Evolutionary conservation across 768 basidiomycete species (phyloP).

Genomic region (Rubroboletus satanas): DNA sequence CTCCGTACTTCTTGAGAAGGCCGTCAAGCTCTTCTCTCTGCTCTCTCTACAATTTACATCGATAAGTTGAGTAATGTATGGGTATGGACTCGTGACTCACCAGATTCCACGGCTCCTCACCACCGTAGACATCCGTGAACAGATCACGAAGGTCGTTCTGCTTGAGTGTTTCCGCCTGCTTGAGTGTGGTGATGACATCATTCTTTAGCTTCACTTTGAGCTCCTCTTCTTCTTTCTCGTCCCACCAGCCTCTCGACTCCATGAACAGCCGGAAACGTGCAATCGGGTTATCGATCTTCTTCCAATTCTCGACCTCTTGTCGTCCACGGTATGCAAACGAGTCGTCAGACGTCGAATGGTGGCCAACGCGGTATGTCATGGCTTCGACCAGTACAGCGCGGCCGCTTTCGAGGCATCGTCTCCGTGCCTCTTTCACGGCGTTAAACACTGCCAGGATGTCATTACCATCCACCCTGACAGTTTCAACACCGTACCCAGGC

Average conservation of each 20-base stretch:
- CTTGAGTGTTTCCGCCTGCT: constrained; percentile 66
- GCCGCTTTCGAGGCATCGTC: constrained; percentile 68
- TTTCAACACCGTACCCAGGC: constrained; percentile 86
- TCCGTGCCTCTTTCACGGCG: constrained; percentile 68
- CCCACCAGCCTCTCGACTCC: constrained; percentile 85
- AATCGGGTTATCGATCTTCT: constrained; percentile 87
- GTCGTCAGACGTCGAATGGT: constrained; percentile 94
- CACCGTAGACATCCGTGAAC: constrained; percentile 86
- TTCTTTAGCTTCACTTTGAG: constrained; percentile 64
- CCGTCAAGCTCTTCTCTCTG: constrained; percentile 74
- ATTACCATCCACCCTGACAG: constrained; percentile 91
- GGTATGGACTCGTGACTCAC: constrained; percentile 42
- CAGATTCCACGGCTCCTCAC: constrained; percentile 79
- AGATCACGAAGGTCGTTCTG: constrained; percentile 71
- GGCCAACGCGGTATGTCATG: constrained; percentile 93
- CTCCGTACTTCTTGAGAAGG: constrained; percentile 80
- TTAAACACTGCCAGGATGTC: constrained; percentile 81
- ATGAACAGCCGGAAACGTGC: constrained; percentile 81
- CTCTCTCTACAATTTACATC: constrained; percentile 51
- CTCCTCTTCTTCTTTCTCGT: constrained; percentile 64
- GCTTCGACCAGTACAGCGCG: constrained; percentile 84
- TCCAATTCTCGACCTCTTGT: constrained; percentile 88
- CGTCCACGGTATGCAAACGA: constrained; percentile 90
- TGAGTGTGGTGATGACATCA: constrained; percentile 77
- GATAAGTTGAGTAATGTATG: neutral